Percentiles rank a stretch among this genome's conserved stretches.
phyloP scores from a whole-genome alignment of 306 rosid genomes.

The Crotalaria pallida region DNA sequence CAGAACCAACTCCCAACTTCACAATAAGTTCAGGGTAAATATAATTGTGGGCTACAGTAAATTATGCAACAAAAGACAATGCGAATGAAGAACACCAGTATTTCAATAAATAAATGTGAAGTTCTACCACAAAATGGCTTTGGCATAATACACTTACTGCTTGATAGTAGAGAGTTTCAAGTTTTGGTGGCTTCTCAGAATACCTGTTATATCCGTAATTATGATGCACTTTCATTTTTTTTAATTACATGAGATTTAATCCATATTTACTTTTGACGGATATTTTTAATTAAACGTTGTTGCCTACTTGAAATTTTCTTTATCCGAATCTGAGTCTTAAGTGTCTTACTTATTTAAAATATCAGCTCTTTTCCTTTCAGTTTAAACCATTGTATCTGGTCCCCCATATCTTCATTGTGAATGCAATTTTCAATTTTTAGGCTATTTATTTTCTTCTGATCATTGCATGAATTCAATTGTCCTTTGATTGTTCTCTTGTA shows the following conservation, averaged over 20 bases:
- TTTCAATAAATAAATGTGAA: background rate
- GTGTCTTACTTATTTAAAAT: constrained; percentile 9
- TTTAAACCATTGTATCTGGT: background rate
- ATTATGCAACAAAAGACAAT: too few relatives aligned
- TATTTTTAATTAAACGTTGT: background rate
- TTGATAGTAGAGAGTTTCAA: background rate
- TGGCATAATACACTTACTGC: background rate
- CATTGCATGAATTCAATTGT: constrained; percentile 7
- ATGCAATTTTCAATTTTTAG: constrained; percentile 7
- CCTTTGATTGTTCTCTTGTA: constrained; percentile 15
- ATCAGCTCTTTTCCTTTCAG: constrained; percentile 16
- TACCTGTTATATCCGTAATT: background rate
- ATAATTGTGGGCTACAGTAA: too few relatives aligned
- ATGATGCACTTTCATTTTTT: background rate
- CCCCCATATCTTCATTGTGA: background rate
- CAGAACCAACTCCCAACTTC: too few relatives aligned
- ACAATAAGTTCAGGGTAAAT: too few relatives aligned
- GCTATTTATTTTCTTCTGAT: constrained; percentile 1
- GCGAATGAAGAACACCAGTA: too few relatives aligned
- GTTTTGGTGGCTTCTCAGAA: background rate
- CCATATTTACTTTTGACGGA: background rate
- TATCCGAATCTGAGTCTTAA: constrained; percentile 15
- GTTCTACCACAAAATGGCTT: background rate
- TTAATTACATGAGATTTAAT: background rate
- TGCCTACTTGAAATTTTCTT: background rate